Percentiles rank a stretch among this genome's conserved stretches.
phyloP scores from a whole-genome alignment of 805 yeast genomes.

The Lipomyces sp. region DNA sequence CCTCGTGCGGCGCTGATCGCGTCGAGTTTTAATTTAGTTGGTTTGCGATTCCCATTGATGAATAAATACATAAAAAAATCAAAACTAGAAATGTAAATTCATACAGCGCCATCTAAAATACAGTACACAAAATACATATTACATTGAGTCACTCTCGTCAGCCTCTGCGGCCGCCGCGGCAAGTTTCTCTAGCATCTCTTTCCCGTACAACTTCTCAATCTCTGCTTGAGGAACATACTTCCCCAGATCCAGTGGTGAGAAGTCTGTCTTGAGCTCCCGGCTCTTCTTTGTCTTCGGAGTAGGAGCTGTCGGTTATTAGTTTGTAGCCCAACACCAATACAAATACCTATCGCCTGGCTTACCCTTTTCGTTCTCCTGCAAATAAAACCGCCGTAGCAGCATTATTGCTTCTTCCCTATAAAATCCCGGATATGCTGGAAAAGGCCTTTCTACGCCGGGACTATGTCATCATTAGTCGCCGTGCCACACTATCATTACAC shows the following conservation, averaged over 20 bases:
- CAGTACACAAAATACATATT: background rate
- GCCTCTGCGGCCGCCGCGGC: background rate
- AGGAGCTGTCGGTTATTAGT: slow-evolving; percentile 59
- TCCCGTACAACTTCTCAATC: slow-evolving; percentile 45
- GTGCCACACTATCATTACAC: background rate
- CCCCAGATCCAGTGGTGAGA: slow-evolving; percentile 42
- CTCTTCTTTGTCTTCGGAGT: slow-evolving; percentile 72
- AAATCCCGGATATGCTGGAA: slow-evolving; percentile 72
- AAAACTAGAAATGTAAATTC: no score
- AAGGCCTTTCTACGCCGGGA: slow-evolving; percentile 27
- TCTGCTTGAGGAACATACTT: slow-evolving; percentile 30
- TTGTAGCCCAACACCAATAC: background rate
- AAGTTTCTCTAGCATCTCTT: slow-evolving; percentile 19
- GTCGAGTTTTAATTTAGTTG: background rate
- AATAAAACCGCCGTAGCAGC: slow-evolving; percentile 79
- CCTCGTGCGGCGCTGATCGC: background rate
- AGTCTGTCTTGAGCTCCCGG: slow-evolving; percentile 53
- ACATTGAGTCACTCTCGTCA: background rate
- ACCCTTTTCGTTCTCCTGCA: slow-evolving; percentile 72
- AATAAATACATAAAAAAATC: background rate
- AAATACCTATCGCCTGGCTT: background rate
- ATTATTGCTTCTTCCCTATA: slow-evolving; percentile 80
- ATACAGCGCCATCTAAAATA: background rate
- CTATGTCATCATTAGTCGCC: slow-evolving; percentile 7
- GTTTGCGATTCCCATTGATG: no score